A percentile compares a stretch with the other conserved stretches of the same genome.
These are phyloP conservation scores for Boletus semigastroideus DNA, from an alignment of 1,284 basidiomycete species.

Conservation along the genomic window DNA sequence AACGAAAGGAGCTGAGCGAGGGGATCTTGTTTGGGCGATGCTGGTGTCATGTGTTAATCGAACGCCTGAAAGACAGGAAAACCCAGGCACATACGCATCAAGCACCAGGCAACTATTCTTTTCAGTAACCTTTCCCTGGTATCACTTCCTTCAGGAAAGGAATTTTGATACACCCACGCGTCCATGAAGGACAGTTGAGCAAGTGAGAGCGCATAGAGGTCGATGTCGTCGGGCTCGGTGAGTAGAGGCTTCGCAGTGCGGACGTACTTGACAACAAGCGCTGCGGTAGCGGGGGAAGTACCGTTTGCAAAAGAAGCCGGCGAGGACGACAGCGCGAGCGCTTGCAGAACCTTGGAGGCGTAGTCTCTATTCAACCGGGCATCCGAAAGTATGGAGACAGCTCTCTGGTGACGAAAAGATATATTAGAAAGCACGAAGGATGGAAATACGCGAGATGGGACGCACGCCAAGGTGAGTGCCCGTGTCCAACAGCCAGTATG, in stretches of 20 bases:
- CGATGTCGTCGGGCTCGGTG: constrained; percentile 64
- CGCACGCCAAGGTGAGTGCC: constrained; percentile 61
- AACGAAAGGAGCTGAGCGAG: constrained; percentile 61
- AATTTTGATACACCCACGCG: constrained; percentile 72
- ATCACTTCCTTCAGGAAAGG: constrained; percentile 56
- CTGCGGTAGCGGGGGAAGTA: constrained; percentile 13
- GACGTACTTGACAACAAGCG: constrained; percentile 64
- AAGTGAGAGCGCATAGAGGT: constrained; percentile 64
- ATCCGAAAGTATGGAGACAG: constrained; percentile 69
- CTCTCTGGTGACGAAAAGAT: constrained; percentile 43
- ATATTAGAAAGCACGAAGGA: background rate
- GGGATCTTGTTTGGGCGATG: constrained; percentile 54
- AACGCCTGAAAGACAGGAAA: background rate
- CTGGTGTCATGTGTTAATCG: constrained; percentile 32
- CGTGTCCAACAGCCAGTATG: constrained; percentile 77
- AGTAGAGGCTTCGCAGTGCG: constrained; percentile 68
- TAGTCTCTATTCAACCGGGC: constrained; percentile 71
- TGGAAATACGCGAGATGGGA: constrained; percentile 13
- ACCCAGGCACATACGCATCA: constrained; percentile 58
- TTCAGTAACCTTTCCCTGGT: constrained; percentile 54
- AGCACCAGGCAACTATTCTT: constrained; percentile 65
- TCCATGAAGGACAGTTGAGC: constrained; percentile 61
- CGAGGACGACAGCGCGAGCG: constrained; percentile 54
- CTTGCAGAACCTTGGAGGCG: constrained; percentile 70
- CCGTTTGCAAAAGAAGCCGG: constrained; percentile 35